Evolutionary conservation across 768 basidiomycete species (phyloP).

Genomic region (Termitomyces titanicus): DNA sequence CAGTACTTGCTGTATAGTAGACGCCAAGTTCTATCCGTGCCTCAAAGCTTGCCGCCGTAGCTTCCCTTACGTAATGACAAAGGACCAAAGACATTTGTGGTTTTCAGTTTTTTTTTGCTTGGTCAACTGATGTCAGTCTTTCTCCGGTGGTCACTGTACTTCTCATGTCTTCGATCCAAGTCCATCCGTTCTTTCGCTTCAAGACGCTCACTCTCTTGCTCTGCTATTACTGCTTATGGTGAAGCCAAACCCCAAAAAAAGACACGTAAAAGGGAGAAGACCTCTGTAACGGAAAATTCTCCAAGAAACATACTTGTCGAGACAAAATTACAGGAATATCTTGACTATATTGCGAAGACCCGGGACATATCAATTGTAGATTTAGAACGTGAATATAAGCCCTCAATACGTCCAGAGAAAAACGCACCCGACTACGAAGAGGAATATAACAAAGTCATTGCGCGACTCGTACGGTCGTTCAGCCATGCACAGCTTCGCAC

Average conservation of each 20-base stretch:
- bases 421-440: slow-evolving; percentile 41
- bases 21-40: too few species aligned
- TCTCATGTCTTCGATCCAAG: not conserved
- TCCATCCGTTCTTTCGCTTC: not conserved
- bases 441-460: slow-evolving; percentile 51
- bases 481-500: slow-evolving; percentile 55
- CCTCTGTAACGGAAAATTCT: not conserved
- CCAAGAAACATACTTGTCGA: slow-evolving; percentile 31
- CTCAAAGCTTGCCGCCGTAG: too few species aligned
- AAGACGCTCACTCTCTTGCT: not conserved
- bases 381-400: slow-evolving; percentile 51
- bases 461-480: slow-evolving; percentile 58
- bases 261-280: slow-evolving; percentile 2
- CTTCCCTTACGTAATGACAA: not conserved
- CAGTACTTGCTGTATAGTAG: too few species aligned
- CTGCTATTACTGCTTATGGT: not conserved
- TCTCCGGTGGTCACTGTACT: slow-evolving; percentile 9
- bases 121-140: slow-evolving; percentile 17
- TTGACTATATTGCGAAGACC: slow-evolving; percentile 48
- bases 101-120: not conserved
- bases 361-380: slow-evolving; percentile 54
- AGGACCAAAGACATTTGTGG: too few species aligned
- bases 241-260: not conserved
- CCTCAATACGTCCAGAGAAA: slow-evolving; percentile 30
- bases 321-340: slow-evolving; percentile 50